Conservation (phyloP, 345 rosid species). For the Lepidium aucheri region DNA sequence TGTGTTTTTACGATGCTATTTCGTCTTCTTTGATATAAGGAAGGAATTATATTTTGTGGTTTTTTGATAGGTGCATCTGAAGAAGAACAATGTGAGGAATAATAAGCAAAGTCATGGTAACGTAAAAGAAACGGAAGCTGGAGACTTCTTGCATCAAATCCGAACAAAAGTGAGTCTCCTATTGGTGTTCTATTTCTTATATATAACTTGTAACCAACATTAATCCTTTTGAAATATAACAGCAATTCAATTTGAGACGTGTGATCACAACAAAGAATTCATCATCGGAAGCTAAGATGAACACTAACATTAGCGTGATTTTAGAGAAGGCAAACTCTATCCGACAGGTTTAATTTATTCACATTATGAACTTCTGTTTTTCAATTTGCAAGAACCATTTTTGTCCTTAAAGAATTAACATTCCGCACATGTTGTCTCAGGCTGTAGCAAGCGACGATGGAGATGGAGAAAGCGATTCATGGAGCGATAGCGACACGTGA, state of each 20-base stretch:
- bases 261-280: slow-evolving; percentile 28
- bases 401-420: slow-evolving; percentile 1
- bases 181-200: not conserved
- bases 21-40: not conserved
- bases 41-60: slow-evolving; percentile 6
- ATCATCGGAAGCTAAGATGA: slow-evolving; percentile 34
- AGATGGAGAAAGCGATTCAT: slow-evolving; percentile 21
- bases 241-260: slow-evolving; percentile 76
- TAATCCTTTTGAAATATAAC: slow-evolving; percentile 1
- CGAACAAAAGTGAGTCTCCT: slow-evolving; percentile 61
- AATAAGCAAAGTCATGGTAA: slow-evolving; percentile 34
- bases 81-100: slow-evolving; percentile 31
- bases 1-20: not conserved
- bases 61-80: slow-evolving; percentile 16
- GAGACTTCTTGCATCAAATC: slow-evolving; percentile 76
- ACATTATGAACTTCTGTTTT: not conserved
- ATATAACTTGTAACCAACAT: not conserved
- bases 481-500: slow-evolving; percentile 22
- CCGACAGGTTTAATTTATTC: slow-evolving; percentile 51
- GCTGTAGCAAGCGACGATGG: slow-evolving; percentile 26
- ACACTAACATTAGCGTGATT: slow-evolving; percentile 54
- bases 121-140: slow-evolving; percentile 43
- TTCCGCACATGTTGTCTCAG: not conserved
- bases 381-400: not conserved
- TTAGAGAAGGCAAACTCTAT: slow-evolving; percentile 87